phyloP scores from a whole-genome alignment of 495 filamentous ascomycete genomes.

The Tirmania nivea region DNA sequence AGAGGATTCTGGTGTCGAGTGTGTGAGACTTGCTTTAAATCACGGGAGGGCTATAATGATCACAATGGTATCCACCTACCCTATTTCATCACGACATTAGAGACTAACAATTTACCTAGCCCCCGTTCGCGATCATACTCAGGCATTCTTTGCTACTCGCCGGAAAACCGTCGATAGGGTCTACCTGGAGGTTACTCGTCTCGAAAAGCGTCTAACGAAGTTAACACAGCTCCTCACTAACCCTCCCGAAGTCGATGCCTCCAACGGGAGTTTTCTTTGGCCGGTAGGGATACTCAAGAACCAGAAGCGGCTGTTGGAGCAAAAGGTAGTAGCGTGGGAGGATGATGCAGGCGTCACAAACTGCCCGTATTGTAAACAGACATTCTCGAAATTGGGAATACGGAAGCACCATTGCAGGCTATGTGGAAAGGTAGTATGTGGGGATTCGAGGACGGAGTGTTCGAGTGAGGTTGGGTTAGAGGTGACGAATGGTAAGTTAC shows the following conservation, averaged over 20 bases:
- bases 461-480: constrained; percentile 65
- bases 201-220: constrained; percentile 76
- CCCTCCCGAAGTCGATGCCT: constrained; percentile 31
- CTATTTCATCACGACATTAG: neutral
- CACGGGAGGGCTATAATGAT: constrained; percentile 85
- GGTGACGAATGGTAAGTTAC: constrained; percentile 42
- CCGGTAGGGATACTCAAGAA: constrained; percentile 35
- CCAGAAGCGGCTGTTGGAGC: constrained; percentile 61
- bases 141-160: constrained; percentile 41
- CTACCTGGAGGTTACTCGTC: constrained; percentile 60
- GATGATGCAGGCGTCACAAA: constrained; percentile 60
- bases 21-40: constrained; percentile 96
- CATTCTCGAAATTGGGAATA: constrained; percentile 74
- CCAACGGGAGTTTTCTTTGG: constrained; percentile 29
- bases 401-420: constrained; percentile 84
- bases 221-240: constrained; percentile 64
- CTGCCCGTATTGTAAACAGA: constrained; percentile 87
- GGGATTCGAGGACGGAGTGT: constrained; percentile 60
- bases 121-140: constrained; percentile 43
- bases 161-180: constrained; percentile 62
- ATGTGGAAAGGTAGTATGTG: constrained; percentile 82
- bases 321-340: constrained; percentile 84
- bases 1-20: constrained; percentile 84
- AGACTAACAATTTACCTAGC: neutral
- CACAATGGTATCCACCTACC: constrained; percentile 33